phyloP scores from a whole-genome alignment of 352 stramenopile species.

The Phytophthora citricola region DNA sequence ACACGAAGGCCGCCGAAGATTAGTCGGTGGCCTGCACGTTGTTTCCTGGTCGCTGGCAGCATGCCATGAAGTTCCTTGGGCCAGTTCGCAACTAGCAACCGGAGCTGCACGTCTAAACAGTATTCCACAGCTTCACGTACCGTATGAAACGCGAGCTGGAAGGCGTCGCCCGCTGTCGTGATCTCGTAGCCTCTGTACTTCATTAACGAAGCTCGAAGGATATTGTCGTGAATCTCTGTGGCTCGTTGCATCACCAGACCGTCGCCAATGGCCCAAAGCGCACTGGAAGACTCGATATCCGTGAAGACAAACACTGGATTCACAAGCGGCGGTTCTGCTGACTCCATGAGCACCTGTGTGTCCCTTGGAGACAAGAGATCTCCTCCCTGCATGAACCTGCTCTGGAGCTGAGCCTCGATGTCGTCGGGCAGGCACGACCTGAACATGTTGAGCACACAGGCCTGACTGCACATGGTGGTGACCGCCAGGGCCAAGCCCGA shows the following conservation, averaged over 20 bases:
- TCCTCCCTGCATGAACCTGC: constrained; percentile 46
- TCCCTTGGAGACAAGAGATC: constrained; percentile 48
- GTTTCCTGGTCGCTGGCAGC: constrained; percentile 50
- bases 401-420: constrained; percentile 50
- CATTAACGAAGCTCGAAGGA: constrained; percentile 55
- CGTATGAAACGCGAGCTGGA: constrained; percentile 72
- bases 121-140: constrained; percentile 68
- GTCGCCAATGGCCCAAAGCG: constrained; percentile 55
- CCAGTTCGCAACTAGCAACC: constrained; percentile 59
- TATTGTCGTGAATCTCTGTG: constrained; percentile 65
- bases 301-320: constrained; percentile 77
- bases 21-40: constrained; percentile 42
- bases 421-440: constrained; percentile 48
- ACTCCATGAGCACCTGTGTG: constrained; percentile 47
- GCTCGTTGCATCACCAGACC: constrained; percentile 54
- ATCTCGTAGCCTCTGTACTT: constrained; percentile 73
- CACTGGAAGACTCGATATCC: constrained; percentile 72
- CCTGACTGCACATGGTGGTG: constrained; percentile 59
- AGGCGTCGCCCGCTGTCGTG: constrained; percentile 62
- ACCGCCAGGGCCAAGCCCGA: constrained; percentile 50
- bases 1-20: constrained; percentile 63
- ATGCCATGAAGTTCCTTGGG: constrained; percentile 57
- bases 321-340: constrained; percentile 46
- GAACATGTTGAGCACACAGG: constrained; percentile 48
- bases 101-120: constrained; percentile 63